Percentiles rank a stretch among this genome's conserved stretches.
These are phyloP conservation scores for Alternaria panax DNA, from an alignment of 2,329 filamentous ascomycete genomes.

Conservation along the genomic window DNA sequence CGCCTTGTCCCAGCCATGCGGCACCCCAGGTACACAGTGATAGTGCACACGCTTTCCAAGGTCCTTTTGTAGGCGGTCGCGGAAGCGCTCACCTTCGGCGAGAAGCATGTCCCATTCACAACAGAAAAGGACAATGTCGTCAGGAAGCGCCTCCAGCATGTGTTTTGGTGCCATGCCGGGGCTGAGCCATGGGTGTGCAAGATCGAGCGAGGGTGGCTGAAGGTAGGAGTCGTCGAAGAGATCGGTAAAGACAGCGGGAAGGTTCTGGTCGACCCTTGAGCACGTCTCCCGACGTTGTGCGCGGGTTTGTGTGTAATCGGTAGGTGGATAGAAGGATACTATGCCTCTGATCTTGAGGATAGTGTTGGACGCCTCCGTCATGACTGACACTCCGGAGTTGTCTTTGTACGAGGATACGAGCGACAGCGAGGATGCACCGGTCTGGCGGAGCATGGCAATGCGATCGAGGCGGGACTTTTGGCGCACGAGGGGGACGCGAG, in stretches of 20 bases:
- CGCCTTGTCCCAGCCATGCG: conserved; percentile 72
- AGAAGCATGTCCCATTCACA: conserved; percentile 74
- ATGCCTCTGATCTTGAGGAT: conserved; percentile 62
- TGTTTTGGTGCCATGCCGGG: conserved; percentile 64
- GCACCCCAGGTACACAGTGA: conserved; percentile 64
- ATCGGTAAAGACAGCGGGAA: conserved; percentile 60
- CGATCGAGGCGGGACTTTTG: conserved; percentile 43
- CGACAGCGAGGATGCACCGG: conserved; percentile 44
- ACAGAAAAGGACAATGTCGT: conserved; percentile 68
- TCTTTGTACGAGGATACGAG: conserved; percentile 50
- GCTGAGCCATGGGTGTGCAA: conserved; percentile 65
- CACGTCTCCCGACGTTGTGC: conserved; percentile 65
- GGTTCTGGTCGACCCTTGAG: conserved; percentile 60
- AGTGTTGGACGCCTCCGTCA: conserved; percentile 43
- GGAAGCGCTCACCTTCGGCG: conserved; percentile 68
- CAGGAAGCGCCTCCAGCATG: conserved; percentile 62
- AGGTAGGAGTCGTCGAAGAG: conserved; percentile 62
- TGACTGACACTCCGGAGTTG: conserved; percentile 40
- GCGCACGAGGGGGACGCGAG: conserved; percentile 41
- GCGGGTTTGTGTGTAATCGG: conserved; percentile 68
- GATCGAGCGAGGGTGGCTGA: conserved; percentile 57
- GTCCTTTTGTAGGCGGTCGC: conserved; percentile 61
- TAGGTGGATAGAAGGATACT: conserved; percentile 68
- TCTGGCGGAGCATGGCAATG: conserved; percentile 46
- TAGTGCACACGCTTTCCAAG: conserved; percentile 66